Base-by-base conservation (phyloP, 352 stramenopile genomes). In the Pythium dissotocum region DNA sequence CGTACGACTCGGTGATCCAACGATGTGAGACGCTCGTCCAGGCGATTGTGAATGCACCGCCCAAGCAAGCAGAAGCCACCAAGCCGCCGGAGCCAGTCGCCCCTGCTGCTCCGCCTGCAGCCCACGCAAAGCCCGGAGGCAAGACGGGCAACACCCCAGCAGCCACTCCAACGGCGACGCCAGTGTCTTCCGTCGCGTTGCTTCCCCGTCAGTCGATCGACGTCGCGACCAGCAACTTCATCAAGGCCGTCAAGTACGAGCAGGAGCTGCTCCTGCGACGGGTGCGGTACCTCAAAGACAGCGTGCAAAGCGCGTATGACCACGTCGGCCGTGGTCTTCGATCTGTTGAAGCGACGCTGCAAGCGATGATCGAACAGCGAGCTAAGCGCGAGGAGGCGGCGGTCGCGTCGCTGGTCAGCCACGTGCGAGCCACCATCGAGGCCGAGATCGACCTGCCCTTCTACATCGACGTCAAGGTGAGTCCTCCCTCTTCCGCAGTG, bases 191-290 rank as follows among this genome's bases (percentile, higher is more conserved):
- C 30, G 49, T 59, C n/a, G 32, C 32, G 21, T 3, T 56, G 28
- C 58, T 71, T 12, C 61, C 46, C 12, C 58, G 46, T 30, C 58
- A 42, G 10, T 46, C 56, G 26, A 61, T 71, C 32, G 79, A 85
- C 55, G 51, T 77, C 16, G 72, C 75, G 40, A 77, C 71, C 54
- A 63, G 65, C 12, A 94, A 94, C 32, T 70, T 89, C 48, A 46
- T 83, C 24, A 81, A 79, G 40, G 83, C 80, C 32, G 71, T 91
- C 57, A 72, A 67, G 32, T 92, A 88, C 63, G 84, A 95, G 55
- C 77, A 88, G 46, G 73, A 77, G 6, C 58, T 87, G 8, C 78
- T 92, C 46, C 58, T 77, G 56, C 68, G 72, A 2, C 82, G 85
- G 4, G 75, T 95, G 13, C 58, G 65, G 2, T 87, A 73, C 36